Percentiles rank a stretch among this genome's conserved stretches.
Conservation (phyloP, 2,329 filamentous ascomycete species). For the Bipolaris bicolor region DNA sequence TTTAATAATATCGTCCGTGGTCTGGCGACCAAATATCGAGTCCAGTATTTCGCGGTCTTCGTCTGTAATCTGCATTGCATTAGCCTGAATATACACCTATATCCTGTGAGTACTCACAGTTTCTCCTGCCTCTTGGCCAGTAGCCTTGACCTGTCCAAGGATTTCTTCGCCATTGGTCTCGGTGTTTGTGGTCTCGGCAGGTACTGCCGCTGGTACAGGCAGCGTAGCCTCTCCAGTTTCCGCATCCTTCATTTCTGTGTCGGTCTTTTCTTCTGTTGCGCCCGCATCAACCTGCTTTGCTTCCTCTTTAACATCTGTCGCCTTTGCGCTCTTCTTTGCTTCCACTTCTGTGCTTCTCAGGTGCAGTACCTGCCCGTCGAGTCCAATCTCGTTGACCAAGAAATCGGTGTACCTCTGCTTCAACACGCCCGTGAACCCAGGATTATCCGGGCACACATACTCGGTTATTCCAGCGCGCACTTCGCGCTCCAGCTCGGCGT, state of each 20-base stretch:
- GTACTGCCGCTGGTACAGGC: slow-evolving; percentile 3
- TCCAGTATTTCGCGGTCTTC: slow-evolving; percentile 49
- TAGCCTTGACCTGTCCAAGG: slow-evolving; percentile 2
- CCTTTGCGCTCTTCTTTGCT: slow-evolving; percentile 21
- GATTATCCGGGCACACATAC: slow-evolving; percentile 63
- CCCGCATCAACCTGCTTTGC: slow-evolving; percentile 14
- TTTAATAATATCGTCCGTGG: slow-evolving; percentile 58
- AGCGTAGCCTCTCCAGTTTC: slow-evolving; percentile 22
- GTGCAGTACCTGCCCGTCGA: slow-evolving; percentile 77
- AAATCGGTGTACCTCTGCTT: slow-evolving; percentile 89
- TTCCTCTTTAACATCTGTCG: slow-evolving; percentile 15
- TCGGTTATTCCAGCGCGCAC: slow-evolving; percentile 65
- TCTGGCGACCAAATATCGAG: slow-evolving; percentile 59
- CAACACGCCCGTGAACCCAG: slow-evolving; percentile 67
- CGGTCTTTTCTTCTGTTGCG: slow-evolving; percentile 33
- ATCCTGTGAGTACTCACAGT: slow-evolving; percentile 16
- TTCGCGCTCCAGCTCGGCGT: slow-evolving; percentile 50
- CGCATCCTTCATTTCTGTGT: slow-evolving; percentile 26
- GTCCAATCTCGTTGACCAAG: slow-evolving; percentile 84
- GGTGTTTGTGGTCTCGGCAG: slow-evolving; percentile 8
- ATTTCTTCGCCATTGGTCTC: slow-evolving; percentile 11
- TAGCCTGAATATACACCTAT: not conserved
- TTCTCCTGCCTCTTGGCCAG: slow-evolving; percentile 21
- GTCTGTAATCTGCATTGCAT: slow-evolving; percentile 40
- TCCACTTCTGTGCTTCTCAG: slow-evolving; percentile 58